Percentiles rank a stretch among this genome's conserved stretches.
Evolutionary conservation across 2,329 filamentous ascomycete genomes (phyloP).

Genomic region (Fusarium torreyae): DNA sequence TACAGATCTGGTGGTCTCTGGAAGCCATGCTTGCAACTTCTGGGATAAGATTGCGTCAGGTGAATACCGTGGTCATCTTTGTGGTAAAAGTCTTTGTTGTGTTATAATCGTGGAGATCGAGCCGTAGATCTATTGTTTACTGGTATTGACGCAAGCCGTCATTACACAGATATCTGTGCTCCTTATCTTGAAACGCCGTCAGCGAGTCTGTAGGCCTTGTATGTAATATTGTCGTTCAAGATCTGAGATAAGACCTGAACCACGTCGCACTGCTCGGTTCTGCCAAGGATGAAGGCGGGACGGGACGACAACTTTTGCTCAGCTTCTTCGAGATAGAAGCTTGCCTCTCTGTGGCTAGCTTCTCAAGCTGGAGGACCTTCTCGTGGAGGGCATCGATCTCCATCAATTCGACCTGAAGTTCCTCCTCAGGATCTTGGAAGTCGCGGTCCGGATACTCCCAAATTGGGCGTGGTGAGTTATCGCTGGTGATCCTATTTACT

Average conservation of each 20-base stretch:
- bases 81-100: too few species aligned
- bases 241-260: conserved; percentile 51
- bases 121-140: too few species aligned
- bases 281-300: conserved; percentile 42
- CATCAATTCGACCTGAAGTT: conserved; percentile 60
- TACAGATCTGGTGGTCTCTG: too few species aligned
- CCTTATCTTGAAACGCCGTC: too few species aligned
- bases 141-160: too few species aligned
- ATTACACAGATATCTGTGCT: too few species aligned
- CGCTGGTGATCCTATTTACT: not conserved
- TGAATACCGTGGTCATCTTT: too few species aligned
- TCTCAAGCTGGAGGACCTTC: conserved; percentile 60
- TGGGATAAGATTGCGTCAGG: too few species aligned
- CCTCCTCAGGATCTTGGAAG: conserved; percentile 52
- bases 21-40: too few species aligned
- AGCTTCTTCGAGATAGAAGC: conserved; percentile 56
- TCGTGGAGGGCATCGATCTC: conserved; percentile 62
- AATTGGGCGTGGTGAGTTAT: conserved; percentile 13
- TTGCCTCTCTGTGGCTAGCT: conserved; percentile 61
- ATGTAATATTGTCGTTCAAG: too few species aligned
- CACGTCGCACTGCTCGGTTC: conserved; percentile 38
- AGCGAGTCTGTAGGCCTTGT: too few species aligned
- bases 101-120: too few species aligned
- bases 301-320: conserved; percentile 44
- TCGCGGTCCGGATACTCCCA: conserved; percentile 30